A percentile compares a stretch with the other conserved stretches of the same genome.
phyloP scores from a whole-genome alignment of 2,329 filamentous ascomycete genomes.

The Pyricularia pennisetigena region DNA sequence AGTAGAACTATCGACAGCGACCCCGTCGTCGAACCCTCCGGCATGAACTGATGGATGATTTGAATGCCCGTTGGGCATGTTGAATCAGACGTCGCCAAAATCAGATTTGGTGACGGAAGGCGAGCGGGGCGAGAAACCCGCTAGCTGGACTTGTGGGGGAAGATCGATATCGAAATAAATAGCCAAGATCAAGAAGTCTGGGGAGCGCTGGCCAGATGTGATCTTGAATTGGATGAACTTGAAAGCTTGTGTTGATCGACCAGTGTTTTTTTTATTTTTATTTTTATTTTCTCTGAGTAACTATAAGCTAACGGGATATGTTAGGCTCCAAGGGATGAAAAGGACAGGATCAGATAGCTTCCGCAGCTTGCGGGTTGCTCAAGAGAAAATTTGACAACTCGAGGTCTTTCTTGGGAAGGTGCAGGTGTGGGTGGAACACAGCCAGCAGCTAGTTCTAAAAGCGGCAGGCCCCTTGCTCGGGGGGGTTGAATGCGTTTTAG shows the following conservation, averaged over 20 bases:
- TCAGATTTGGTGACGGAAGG: neutral
- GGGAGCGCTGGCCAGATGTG: neutral
- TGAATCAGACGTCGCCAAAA: neutral
- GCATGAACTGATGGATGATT: constrained; percentile 35
- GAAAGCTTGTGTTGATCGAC: neutral
- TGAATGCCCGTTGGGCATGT: constrained; percentile 19
- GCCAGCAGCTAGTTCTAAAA: neutral
- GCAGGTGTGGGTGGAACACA: neutral
- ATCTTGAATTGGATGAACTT: neutral
- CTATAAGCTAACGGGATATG: neutral
- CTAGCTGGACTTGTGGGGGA: neutral
- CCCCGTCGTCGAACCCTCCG: constrained; percentile 32
- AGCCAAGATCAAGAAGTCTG: neutral
- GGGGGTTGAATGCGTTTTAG: neutral
- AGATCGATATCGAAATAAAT: no score
- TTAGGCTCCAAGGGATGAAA: neutral
- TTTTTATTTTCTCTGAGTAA: no score
- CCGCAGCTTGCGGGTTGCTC: neutral
- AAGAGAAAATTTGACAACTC: neutral
- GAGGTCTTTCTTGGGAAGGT: neutral
- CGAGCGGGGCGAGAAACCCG: neutral
- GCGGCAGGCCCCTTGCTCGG: neutral
- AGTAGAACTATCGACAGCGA: constrained; percentile 4
- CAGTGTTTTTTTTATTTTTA: no score
- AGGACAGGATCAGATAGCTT: neutral